Evolutionary conservation across 2,329 filamentous ascomycete species (phyloP).

Genomic region (Microsporum audouinii): DNA sequence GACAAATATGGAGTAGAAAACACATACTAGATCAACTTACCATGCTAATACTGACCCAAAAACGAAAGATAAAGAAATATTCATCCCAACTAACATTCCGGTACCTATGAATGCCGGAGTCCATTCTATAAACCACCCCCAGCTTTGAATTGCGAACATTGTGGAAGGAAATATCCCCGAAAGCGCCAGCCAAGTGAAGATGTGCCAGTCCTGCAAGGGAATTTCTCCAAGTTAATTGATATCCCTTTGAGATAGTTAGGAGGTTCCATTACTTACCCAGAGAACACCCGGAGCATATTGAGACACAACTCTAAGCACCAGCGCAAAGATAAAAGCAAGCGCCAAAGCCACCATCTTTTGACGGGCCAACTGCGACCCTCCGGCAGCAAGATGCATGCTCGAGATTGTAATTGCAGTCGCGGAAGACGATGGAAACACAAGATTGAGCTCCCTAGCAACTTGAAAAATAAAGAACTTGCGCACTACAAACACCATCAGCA

Average conservation of each 20-base stretch:
- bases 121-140: conserved; percentile 50
- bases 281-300: conserved; percentile 50
- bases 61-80: conserved; percentile 49
- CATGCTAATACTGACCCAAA: conserved; percentile 46
- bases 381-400: conserved; percentile 48
- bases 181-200: conserved; percentile 34
- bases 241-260: background rate
- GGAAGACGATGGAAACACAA: conserved; percentile 50
- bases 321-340: conserved; percentile 40
- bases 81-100: conserved; percentile 49
- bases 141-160: conserved; percentile 37
- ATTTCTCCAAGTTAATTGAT: background rate
- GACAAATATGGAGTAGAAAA: background rate
- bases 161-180: conserved; percentile 15
- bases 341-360: conserved; percentile 47
- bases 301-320: conserved; percentile 45
- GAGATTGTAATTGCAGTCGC: conserved; percentile 52
- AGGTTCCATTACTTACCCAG: conserved; percentile 29
- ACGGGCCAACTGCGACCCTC: conserved; percentile 42
- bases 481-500: conserved; percentile 23
- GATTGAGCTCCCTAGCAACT: conserved; percentile 37
- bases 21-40: conserved; percentile 20
- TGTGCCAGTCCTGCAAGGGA: conserved; percentile 37
- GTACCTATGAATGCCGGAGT: conserved; percentile 52
- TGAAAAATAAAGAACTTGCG: conserved; percentile 56